phyloP scores from a whole-genome alignment of 208 protist genomes.

The Trichomonas gallinae region DNA sequence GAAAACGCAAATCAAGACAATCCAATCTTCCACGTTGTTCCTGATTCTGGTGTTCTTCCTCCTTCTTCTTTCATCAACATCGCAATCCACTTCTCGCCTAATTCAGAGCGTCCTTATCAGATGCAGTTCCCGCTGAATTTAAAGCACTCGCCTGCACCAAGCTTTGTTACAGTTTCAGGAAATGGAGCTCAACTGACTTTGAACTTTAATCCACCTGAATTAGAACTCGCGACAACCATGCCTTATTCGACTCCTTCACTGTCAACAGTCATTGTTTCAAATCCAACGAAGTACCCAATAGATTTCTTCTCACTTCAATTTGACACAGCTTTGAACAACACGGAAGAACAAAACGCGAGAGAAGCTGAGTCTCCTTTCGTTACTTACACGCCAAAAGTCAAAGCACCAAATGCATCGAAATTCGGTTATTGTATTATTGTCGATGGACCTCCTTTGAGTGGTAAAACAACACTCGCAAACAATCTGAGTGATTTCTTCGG shows the following conservation, averaged over 20 bases:
- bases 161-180: background rate
- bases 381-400: background rate
- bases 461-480: background rate
- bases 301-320: background rate
- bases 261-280: background rate
- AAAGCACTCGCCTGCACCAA: background rate
- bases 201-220: background rate
- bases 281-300: background rate
- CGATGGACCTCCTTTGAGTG: background rate
- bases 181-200: background rate
- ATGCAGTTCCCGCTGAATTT: background rate
- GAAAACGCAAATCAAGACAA: background rate
- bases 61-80: conserved; percentile 20
- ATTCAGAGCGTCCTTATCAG: background rate
- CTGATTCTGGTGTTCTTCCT: background rate
- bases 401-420: background rate
- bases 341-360: background rate
- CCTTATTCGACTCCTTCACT: background rate
- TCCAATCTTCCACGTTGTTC: background rate
- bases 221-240: background rate
- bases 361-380: background rate
- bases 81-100: background rate
- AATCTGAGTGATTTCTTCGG: background rate
- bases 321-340: background rate
- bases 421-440: background rate